Percentiles rank a stretch among this genome's conserved stretches.
Evolutionary conservation across 768 basidiomycete species (phyloP).

Genomic region (Termitomyces heimii): DNA sequence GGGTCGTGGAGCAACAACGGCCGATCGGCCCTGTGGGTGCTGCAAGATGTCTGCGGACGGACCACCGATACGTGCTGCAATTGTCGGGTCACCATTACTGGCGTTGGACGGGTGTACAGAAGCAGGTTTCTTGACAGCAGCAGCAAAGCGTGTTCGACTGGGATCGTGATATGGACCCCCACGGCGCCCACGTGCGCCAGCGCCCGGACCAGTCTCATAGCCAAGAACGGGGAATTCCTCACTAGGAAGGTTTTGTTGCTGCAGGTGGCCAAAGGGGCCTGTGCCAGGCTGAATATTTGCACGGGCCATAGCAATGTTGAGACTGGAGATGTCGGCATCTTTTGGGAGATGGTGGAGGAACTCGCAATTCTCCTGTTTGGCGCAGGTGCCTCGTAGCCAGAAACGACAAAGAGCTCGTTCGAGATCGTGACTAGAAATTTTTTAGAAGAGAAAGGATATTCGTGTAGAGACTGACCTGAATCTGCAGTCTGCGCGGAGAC

Average conservation of each 20-base stretch:
- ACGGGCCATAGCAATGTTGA: slow-evolving; percentile 65
- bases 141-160: slow-evolving; percentile 81
- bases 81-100: slow-evolving; percentile 28
- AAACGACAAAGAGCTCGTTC: slow-evolving; percentile 94
- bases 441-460: background rate
- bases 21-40: slow-evolving; percentile 37
- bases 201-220: slow-evolving; percentile 30
- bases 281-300: slow-evolving; percentile 50
- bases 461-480: slow-evolving; percentile 66
- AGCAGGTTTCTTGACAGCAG: slow-evolving; percentile 79
- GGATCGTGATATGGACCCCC: slow-evolving; percentile 62
- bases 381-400: slow-evolving; percentile 96
- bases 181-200: slow-evolving; percentile 31
- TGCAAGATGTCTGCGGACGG: slow-evolving; percentile 56
- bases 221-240: slow-evolving; percentile 77
- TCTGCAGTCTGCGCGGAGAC: slow-evolving; percentile 91
- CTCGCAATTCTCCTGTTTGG: slow-evolving; percentile 95
- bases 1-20: slow-evolving; percentile 72
- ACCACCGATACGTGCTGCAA: slow-evolving; percentile 47
- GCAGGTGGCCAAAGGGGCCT: slow-evolving; percentile 33
- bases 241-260: slow-evolving; percentile 24
- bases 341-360: slow-evolving; percentile 90
- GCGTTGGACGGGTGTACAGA: slow-evolving; percentile 12
- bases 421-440: slow-evolving; percentile 73
- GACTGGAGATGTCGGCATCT: slow-evolving; percentile 70